Conservation (phyloP, 108 stramenopile genomes). For the Aurantiochytrium sp. region DNA sequence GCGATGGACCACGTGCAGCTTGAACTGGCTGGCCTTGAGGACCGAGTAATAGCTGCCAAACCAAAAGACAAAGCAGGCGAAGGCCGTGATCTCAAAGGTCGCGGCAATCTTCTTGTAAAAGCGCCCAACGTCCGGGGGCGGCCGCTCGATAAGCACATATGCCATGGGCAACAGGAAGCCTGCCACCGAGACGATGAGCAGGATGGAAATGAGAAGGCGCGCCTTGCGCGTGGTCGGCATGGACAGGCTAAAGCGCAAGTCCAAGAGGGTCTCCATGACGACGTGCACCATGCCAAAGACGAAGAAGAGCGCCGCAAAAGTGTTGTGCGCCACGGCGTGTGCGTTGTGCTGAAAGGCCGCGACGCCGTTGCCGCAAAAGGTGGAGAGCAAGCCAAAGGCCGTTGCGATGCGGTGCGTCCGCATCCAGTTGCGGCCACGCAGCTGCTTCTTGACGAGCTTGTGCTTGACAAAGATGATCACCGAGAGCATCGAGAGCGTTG, state of each 20-base stretch:
- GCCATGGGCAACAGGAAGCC: not conserved
- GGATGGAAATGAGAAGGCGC: not conserved
- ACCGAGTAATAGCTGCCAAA: slow-evolving; percentile 12
- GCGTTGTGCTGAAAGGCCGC: slow-evolving; percentile 20
- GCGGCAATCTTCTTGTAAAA: slow-evolving; percentile 9
- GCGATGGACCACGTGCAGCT: not conserved
- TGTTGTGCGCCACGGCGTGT: not conserved
- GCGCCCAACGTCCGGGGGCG: not conserved
- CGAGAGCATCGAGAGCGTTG: not conserved
- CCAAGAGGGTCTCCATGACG: not conserved
- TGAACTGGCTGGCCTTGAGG: not conserved
- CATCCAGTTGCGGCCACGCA: slow-evolving; percentile 12
- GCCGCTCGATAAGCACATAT: not conserved
- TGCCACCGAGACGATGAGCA: not conserved
- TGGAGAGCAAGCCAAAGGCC: not conserved
- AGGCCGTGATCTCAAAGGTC: not conserved
- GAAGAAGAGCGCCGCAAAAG: slow-evolving; percentile 12
- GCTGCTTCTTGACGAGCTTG: slow-evolving; percentile 21
- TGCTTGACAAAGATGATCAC: slow-evolving; percentile 27
- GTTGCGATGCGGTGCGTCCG: slow-evolving; percentile 8
- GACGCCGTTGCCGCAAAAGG: slow-evolving; percentile 16
- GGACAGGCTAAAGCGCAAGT: not conserved
- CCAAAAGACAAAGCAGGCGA: slow-evolving; percentile 24
- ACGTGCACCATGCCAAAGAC: slow-evolving; percentile 20
- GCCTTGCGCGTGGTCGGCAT: not conserved